Evolutionary conservation across 257 asterid genomes (phyloP).

Genomic region (Jacaranda copaia): DNA sequence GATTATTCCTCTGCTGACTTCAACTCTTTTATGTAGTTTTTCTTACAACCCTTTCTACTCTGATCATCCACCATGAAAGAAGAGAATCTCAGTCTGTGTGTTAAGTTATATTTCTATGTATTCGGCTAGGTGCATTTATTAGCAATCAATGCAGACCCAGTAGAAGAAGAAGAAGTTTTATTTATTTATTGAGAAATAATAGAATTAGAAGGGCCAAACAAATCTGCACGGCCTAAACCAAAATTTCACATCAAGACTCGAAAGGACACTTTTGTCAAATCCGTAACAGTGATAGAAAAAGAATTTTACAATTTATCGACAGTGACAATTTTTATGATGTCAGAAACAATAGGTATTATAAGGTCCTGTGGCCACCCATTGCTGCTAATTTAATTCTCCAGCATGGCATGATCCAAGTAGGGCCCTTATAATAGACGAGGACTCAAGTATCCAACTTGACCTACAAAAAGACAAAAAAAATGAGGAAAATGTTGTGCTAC

Average conservation of each 20-base stretch:
- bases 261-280: not conserved
- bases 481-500: too few species aligned
- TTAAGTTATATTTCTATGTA: too few species aligned
- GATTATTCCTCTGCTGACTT: not conserved
- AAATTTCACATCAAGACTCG: too few species aligned
- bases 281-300: not conserved
- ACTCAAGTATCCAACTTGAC: too few species aligned
- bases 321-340: not conserved
- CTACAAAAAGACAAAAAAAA: too few species aligned
- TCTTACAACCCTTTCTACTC: not conserved
- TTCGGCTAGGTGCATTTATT: not conserved
- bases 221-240: not conserved
- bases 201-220: not conserved
- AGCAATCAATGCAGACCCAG: conserved; percentile 10
- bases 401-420: too few species aligned
- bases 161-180: too few species aligned
- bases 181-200: too few species aligned
- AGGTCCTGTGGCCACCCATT: not conserved
- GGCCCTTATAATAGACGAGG: too few species aligned
- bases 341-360: not conserved
- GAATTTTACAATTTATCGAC: not conserved
- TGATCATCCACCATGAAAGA: conserved; percentile 12
- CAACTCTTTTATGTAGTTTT: not conserved
- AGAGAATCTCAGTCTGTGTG: not conserved
- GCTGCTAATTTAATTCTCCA: too few species aligned